phyloP scores from a whole-genome alignment of 371 early-diverging fungal genomes.

The Apophysomyces variabilis region DNA sequence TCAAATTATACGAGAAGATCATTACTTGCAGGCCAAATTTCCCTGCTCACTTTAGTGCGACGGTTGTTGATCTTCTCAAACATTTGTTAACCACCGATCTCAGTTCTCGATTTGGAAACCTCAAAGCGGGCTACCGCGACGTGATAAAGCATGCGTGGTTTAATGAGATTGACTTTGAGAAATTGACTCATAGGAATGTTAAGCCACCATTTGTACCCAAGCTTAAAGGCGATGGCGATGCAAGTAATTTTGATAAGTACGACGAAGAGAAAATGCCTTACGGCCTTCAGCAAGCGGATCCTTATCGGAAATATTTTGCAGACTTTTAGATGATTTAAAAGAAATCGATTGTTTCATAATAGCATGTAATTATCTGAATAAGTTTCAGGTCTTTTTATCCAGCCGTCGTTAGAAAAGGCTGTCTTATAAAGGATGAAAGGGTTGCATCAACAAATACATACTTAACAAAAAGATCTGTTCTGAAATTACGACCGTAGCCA shows the following conservation, averaged over 20 bases:
- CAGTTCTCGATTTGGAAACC: slow-evolving; percentile 87
- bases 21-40: slow-evolving; percentile 52
- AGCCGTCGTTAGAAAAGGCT: too few relatives aligned
- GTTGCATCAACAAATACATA: too few relatives aligned
- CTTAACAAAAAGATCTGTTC: too few relatives aligned
- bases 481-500: background rate
- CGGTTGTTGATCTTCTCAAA: slow-evolving; percentile 86
- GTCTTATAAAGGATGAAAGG: too few relatives aligned
- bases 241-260: slow-evolving; percentile 92
- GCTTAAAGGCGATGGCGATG: slow-evolving; percentile 80
- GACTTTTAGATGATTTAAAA: slow-evolving; percentile 30
- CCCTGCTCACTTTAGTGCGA: slow-evolving; percentile 83
- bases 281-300: slow-evolving; percentile 40
- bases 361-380: background rate
- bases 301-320: slow-evolving; percentile 32
- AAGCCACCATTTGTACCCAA: slow-evolving; percentile 90
- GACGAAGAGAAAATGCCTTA: slow-evolving; percentile 71
- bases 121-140: slow-evolving; percentile 82
- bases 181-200: slow-evolving; percentile 68
- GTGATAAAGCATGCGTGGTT: slow-evolving; percentile 96
- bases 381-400: background rate
- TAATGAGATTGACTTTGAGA: slow-evolving; percentile 88
- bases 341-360: background rate
- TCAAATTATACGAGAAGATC: slow-evolving; percentile 92
- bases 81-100: slow-evolving; percentile 85